Evolutionary conservation across 768 basidiomycete species (phyloP).

Genomic region (Cystobasidium tubakii): DNA sequence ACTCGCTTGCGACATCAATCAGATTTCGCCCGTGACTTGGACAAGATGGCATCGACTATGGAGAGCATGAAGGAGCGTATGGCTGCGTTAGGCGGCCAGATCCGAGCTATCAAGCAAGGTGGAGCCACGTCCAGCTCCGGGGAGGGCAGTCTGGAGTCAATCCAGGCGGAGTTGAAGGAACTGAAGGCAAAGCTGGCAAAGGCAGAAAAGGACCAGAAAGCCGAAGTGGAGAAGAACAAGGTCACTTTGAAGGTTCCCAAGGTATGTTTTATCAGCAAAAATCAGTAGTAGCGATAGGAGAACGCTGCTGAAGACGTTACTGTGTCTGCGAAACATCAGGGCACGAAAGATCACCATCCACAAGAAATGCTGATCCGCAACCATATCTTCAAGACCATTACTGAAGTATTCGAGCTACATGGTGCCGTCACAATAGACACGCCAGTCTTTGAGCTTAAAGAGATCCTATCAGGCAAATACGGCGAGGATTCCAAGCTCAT

Average conservation of each 20-base stretch:
- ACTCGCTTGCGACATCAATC: neutral
- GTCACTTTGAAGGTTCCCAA: conserved; percentile 88
- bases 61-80: conserved; percentile 26
- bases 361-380: conserved; percentile 86
- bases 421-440: conserved; percentile 92
- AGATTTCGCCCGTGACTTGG: conserved; percentile 15
- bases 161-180: conserved; percentile 36
- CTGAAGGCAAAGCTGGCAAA: conserved; percentile 51
- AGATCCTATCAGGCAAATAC: conserved; percentile 91
- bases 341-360: conserved; percentile 90
- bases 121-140: conserved; percentile 20
- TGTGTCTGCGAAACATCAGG: conserved; percentile 55
- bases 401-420: conserved; percentile 76
- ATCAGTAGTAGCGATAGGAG: too few species aligned
- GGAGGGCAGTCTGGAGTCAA: conserved; percentile 31
- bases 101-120: conserved; percentile 32
- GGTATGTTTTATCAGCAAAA: too few species aligned
- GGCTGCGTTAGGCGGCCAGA: conserved; percentile 17
- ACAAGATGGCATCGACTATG: neutral
- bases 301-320: too few species aligned
- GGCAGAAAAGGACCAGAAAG: conserved; percentile 58
- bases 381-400: conserved; percentile 80
- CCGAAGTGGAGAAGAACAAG: conserved; percentile 47
- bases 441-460: conserved; percentile 95
- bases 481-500: conserved; percentile 97